phyloP scores from a whole-genome alignment of 768 basidiomycete genomes.

The Tephrocybe sp. region DNA sequence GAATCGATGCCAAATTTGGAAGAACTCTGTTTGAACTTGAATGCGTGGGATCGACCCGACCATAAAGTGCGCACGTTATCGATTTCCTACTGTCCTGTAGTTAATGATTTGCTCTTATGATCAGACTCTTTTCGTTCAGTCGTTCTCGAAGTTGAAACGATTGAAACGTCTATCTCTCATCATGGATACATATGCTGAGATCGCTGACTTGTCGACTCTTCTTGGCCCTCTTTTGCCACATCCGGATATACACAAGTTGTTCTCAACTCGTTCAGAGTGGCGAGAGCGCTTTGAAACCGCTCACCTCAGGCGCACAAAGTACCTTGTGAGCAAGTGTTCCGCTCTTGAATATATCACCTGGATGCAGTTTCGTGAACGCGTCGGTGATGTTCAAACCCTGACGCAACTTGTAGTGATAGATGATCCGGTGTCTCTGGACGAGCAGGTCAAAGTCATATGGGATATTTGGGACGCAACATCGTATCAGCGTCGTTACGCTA shows the following conservation, averaged over 20 bases:
- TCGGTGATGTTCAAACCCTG: constrained; percentile 1
- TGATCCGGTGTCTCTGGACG: background rate
- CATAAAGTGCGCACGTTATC: background rate
- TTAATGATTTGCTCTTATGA: background rate
- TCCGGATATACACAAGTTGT: background rate
- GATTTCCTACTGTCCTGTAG: too few relatives aligned
- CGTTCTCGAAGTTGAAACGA: background rate
- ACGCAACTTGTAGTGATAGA: background rate
- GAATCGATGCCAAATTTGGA: background rate
- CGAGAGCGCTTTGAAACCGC: background rate
- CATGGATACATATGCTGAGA: background rate
- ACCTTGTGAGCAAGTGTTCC: background rate
- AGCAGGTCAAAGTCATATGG: constrained; percentile 1
- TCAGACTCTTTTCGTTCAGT: background rate
- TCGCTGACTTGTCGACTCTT: background rate
- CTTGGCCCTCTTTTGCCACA: background rate
- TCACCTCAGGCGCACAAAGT: background rate
- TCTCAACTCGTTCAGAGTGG: background rate
- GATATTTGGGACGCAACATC: background rate
- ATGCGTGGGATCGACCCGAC: background rate
- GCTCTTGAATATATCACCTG: constrained; percentile 2
- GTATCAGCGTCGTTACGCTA: background rate
- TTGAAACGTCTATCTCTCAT: constrained; percentile 3
- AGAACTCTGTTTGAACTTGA: constrained; percentile 3
- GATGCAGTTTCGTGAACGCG: background rate